Evolutionary conservation across 2,329 filamentous ascomycete genomes (phyloP).

Genomic region (Aspergillus amoenus): DNA sequence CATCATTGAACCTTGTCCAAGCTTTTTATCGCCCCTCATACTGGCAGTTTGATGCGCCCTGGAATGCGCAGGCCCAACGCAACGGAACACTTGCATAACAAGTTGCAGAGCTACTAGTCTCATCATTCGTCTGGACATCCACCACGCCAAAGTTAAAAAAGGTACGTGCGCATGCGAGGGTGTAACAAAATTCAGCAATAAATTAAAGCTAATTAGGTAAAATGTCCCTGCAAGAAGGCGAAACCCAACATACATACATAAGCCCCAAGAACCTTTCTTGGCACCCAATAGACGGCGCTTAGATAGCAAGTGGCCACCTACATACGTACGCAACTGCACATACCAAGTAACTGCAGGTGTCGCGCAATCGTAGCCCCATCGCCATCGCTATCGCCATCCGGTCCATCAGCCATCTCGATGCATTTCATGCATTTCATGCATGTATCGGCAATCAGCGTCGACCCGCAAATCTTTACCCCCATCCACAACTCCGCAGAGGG

Average conservation of each 20-base stretch:
- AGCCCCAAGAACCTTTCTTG: neutral
- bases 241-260: neutral
- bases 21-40: neutral
- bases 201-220: neutral
- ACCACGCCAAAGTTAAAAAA: neutral
- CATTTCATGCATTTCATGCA: conserved; percentile 7
- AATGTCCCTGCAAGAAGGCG: neutral
- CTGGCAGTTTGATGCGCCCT: neutral
- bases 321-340: neutral
- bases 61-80: conserved; percentile 8
- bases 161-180: conserved; percentile 1
- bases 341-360: conserved; percentile 1
- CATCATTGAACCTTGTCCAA: conserved; percentile 6
- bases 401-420: neutral
- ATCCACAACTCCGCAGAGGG: neutral
- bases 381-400: no score
- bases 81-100: neutral
- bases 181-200: neutral
- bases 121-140: neutral
- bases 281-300: neutral
- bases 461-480: conserved; percentile 15
- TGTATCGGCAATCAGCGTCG: conserved; percentile 15
- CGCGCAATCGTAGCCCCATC: neutral
- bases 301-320: neutral
- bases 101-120: conserved; percentile 7